These are phyloP conservation scores for Xerocomus brunneocitrinus DNA, from an alignment of 768 basidiomycete genomes.

Conservation along the genomic window DNA sequence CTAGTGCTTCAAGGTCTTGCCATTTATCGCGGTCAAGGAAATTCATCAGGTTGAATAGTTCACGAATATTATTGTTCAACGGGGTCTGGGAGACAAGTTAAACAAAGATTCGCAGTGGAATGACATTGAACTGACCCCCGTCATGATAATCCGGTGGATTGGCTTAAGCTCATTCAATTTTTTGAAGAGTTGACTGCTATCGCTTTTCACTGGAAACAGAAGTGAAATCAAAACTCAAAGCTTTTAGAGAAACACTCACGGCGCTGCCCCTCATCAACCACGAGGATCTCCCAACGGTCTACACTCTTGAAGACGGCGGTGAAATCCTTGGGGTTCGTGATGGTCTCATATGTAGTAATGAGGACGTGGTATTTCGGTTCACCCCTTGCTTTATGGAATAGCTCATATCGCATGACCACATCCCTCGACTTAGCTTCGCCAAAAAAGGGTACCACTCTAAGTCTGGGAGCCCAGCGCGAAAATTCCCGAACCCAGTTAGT, in stretches of 20 bases:
- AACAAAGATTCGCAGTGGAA: neutral
- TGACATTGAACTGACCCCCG: constrained; percentile 53
- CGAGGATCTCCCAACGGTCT: constrained; percentile 89
- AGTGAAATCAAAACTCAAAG: constrained; percentile 1
- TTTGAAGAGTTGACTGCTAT: constrained; percentile 73
- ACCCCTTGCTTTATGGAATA: constrained; percentile 55
- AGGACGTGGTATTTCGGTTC: constrained; percentile 82
- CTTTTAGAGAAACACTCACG: constrained; percentile 44
- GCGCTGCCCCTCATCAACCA: constrained; percentile 92
- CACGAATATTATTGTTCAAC: constrained; percentile 93
- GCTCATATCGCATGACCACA: constrained; percentile 76
- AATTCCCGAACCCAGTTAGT: constrained; percentile 96
- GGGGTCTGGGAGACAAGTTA: constrained; percentile 56
- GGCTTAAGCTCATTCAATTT: constrained; percentile 76
- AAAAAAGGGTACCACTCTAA: constrained; percentile 79
- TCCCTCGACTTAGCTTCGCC: constrained; percentile 79
- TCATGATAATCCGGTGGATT: constrained; percentile 82
- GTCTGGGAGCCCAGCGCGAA: constrained; percentile 61
- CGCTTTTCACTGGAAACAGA: constrained; percentile 67
- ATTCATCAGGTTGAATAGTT: constrained; percentile 95
- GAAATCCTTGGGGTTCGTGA: constrained; percentile 68
- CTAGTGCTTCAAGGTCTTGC: constrained; percentile 69
- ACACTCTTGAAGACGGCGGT: constrained; percentile 69
- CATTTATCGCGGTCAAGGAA: constrained; percentile 82
- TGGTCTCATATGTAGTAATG: constrained; percentile 88